These are phyloP conservation scores for Naganishia friedmannii DNA, from an alignment of 768 basidiomycete genomes.

Conservation along the genomic window DNA sequence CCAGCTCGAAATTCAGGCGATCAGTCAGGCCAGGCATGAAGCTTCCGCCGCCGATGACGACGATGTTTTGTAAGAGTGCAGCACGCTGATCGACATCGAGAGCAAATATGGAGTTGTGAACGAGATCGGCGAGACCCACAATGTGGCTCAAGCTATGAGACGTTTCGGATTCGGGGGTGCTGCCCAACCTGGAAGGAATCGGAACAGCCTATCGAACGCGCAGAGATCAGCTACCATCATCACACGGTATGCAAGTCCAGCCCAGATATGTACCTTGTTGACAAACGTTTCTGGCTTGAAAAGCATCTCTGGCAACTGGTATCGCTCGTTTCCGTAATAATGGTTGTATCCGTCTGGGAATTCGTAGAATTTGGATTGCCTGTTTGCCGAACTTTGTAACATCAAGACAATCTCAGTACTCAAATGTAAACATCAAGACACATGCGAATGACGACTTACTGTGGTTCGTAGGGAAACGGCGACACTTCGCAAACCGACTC, in stretches of 20 bases:
- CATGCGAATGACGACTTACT: constrained; percentile 7
- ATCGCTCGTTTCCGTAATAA: constrained; percentile 77
- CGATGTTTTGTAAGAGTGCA: constrained; percentile 84
- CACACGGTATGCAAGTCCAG: background rate
- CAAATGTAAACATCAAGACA: background rate
- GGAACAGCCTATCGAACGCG: constrained; percentile 10
- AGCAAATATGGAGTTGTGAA: constrained; percentile 71
- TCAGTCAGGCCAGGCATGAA: constrained; percentile 81
- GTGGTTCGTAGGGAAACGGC: constrained; percentile 12
- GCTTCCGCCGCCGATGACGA: constrained; percentile 91
- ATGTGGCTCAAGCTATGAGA: constrained; percentile 51
- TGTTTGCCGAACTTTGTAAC: background rate
- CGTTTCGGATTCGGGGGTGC: constrained; percentile 47
- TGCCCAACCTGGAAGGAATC: constrained; percentile 33
- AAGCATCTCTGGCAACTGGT: constrained; percentile 79
- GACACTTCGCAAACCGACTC: constrained; percentile 78
- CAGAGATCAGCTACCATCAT: constrained; percentile 29
- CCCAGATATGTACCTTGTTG: constrained; percentile 40
- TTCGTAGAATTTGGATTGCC: constrained; percentile 66
- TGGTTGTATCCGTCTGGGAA: constrained; percentile 90
- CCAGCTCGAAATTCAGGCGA: constrained; percentile 72
- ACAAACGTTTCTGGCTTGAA: constrained; percentile 64
- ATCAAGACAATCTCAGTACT: background rate
- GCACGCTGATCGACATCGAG: constrained; percentile 90
- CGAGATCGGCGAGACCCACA: constrained; percentile 63